A percentile compares a stretch with the other conserved stretches of the same genome.
Conservation (phyloP, 148 eudicot species). For the Silene latifolia region DNA sequence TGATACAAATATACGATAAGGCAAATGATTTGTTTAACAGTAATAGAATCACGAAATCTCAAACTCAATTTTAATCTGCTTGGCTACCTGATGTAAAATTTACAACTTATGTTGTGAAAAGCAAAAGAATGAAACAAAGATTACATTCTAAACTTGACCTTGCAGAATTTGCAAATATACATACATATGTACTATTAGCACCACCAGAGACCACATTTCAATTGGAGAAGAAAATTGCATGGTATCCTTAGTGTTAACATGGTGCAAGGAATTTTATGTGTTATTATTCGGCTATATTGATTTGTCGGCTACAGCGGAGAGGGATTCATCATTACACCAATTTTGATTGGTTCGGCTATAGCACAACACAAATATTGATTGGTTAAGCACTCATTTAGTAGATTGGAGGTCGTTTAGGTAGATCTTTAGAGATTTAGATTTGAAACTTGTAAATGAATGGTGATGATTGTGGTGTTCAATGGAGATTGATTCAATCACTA, state of each 20-base stretch:
- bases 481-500: too few species aligned
- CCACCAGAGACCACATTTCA: background rate
- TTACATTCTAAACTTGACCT: conserved; percentile 12
- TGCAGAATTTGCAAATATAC: conserved; percentile 15
- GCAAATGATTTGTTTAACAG: too few species aligned
- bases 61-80: background rate
- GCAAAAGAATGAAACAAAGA: conserved; percentile 5
- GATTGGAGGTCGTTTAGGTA: too few species aligned
- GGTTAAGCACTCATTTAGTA: too few species aligned
- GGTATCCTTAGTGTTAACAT: conserved; percentile 11
- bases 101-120: background rate
- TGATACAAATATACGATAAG: too few species aligned
- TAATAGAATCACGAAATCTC: background rate
- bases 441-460: too few species aligned
- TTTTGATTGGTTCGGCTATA: too few species aligned
- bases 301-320: conserved; percentile 11
- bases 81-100: conserved; percentile 3
- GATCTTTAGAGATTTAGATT: too few species aligned
- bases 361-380: too few species aligned
- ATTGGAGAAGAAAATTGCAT: conserved; percentile 13
- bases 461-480: too few species aligned
- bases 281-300: conserved; percentile 2
- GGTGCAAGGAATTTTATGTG: conserved; percentile 13
- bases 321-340: conserved; percentile 6
- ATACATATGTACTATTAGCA: conserved; percentile 5